Evolutionary conservation across 2,329 filamentous ascomycete species (phyloP).

Genomic region (Trichothecium roseum): DNA sequence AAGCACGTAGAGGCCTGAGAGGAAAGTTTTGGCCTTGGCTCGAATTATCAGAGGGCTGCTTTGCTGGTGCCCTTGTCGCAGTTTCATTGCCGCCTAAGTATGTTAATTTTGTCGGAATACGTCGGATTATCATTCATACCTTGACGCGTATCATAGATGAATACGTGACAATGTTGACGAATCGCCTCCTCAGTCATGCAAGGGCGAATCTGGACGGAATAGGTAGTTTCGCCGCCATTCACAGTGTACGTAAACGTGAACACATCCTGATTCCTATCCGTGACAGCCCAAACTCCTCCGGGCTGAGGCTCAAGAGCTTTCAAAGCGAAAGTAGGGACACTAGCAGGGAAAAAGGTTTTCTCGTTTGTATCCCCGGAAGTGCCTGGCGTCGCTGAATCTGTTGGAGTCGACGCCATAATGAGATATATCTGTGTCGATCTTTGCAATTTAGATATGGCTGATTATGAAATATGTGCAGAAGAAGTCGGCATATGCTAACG

Average conservation of each 20-base stretch:
- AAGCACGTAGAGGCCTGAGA: too few relatives aligned
- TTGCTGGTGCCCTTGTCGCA: too few relatives aligned
- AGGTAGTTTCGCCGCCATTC: conserved; percentile 3
- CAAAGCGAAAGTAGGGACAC: conserved; percentile 3
- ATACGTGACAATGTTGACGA: conserved; percentile 4
- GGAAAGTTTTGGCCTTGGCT: too few relatives aligned
- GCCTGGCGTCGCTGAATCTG: too few relatives aligned
- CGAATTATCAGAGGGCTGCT: too few relatives aligned
- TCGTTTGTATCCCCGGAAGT: not conserved
- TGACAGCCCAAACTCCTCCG: conserved; percentile 7
- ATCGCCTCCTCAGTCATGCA: conserved; percentile 8
- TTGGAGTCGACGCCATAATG: not conserved
- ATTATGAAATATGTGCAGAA: too few relatives aligned
- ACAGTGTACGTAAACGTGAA: conserved; percentile 6
- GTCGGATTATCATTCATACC: too few relatives aligned
- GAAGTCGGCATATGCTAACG: too few relatives aligned
- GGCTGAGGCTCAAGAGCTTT: conserved; percentile 6
- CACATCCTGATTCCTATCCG: conserved; percentile 5
- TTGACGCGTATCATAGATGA: conserved; percentile 8
- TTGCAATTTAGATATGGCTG: not conserved
- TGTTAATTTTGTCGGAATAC: too few relatives aligned
- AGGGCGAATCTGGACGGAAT: conserved; percentile 6
- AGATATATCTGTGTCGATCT: not conserved
- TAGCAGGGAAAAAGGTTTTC: not conserved
- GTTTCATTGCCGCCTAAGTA: too few relatives aligned